Evolutionary conservation across 495 filamentous ascomycete species (phyloP), one percentile per base, ranked within the genome.

Genomic region (Tuber melanosporum): DNA sequence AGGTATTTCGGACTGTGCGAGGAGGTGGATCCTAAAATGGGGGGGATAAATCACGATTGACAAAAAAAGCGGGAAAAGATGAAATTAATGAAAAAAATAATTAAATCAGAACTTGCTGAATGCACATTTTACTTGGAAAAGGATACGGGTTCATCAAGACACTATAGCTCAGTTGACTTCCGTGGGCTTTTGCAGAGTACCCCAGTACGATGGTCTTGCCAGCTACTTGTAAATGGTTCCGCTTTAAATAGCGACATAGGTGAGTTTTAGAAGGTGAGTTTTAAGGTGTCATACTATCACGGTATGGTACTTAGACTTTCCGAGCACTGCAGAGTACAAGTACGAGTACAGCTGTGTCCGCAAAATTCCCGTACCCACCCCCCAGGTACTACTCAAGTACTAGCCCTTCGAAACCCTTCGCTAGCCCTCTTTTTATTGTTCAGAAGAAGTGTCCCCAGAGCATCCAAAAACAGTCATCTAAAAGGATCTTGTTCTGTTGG

Each of bases 11-110:
- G n/a, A 32, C n/a, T 5, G 32, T 62, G 52, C 6, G 26, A 32
- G 3, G 57, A 7, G 57, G 17, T 36, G 26, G 26, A n/a, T 66
- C 57, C 26, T 14, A 36, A 36, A 14, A 66, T 66, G 57, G 57
- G 57, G 57, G 57, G 57, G 57, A 66, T 19, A 66, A 66, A 36
- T 66, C 26, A 66, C 57, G 32, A 66, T 66, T 66, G 26, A 66
- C 32, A 66, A 66, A 66, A 66, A 66, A 66, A 66, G 26, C 26
- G 26, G 57, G 26, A 66, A 66, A 66, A 66, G 57, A 36, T 17
- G 57, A 66, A 36, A 66, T 66, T 66, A 66, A 66, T 66, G 32
- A 66, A 66, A 66, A 36, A 66, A 66, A 66, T 66, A 36, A 66
- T 36, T 66, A 36, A 66, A 66, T 66, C 57, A 66, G 57, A 66